phyloP scores from a whole-genome alignment of 2,329 filamentous ascomycete species.

The Elsinoe perseae region DNA sequence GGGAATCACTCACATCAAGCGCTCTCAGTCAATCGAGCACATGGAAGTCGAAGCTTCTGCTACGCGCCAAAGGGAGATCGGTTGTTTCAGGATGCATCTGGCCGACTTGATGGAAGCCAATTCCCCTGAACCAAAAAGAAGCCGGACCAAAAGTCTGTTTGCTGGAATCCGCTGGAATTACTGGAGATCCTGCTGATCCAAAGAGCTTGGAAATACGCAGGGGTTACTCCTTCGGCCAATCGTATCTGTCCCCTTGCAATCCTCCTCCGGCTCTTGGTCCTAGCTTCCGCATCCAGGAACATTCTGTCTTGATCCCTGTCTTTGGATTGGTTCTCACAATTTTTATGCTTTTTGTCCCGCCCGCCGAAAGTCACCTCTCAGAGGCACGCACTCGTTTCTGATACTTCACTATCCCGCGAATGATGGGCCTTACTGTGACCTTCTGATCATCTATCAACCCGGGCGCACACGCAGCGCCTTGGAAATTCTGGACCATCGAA shows the following conservation, averaged over 20 bases:
- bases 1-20: background rate
- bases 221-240: background rate
- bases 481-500: background rate
- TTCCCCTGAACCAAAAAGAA: conserved; percentile 3
- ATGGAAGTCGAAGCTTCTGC: background rate
- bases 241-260: background rate
- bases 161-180: background rate
- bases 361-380: background rate
- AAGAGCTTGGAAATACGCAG: conserved; percentile 1
- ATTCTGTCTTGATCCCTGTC: background rate
- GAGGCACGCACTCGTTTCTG: background rate
- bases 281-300: conserved; percentile 6
- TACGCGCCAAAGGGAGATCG: conserved; percentile 1
- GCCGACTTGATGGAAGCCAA: conserved; percentile 4
- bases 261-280: background rate
- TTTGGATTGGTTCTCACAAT: conserved; percentile 11
- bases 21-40: background rate
- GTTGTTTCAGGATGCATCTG: conserved; percentile 11
- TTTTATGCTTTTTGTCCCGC: background rate
- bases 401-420: background rate
- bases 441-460: conserved; percentile 11
- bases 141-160: background rate
- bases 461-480: conserved; percentile 5
- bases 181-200: background rate
- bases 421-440: background rate